Base-by-base conservation (phyloP, 2,329 filamentous ascomycete species). In the Fusarium robinianum region DNA sequence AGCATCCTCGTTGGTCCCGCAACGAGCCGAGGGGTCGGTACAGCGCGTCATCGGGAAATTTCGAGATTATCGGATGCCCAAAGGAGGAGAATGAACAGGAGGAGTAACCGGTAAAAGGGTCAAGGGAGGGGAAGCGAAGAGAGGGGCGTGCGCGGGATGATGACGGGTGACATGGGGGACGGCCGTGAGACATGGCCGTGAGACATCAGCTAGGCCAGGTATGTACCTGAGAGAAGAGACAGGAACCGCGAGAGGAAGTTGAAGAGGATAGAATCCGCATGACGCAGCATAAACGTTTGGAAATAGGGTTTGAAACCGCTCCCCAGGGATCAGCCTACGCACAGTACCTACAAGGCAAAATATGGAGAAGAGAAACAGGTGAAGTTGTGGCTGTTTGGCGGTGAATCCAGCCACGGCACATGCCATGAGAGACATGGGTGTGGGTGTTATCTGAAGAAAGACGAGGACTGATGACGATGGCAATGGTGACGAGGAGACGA, bases 141-240 rank as follows among this genome's bases (percentile, higher is more conserved):
- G 26, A 15, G 33, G 17, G 29, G 43, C 16, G 39, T 38, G 26
- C 11, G 38, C 38, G 36, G 39, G 27, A 47, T 52, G 39, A 41
- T 17, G 33, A 51, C 41, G 31, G n/a, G 43, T 36, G 39, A 38
- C 41, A 47, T 38, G 33, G 31, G 30, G 23, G 21, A 36, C 46
- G 41, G 38, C 31, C 23, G 36, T 36, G 38, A 46, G 43, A 29
- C 29, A 31, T 17, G 23, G 27, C 7, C 18, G 37, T 37, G 31
- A 41, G 9, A 31, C 43, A 40, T 30, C 25, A 34, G 36, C 22
- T 26, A 33, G 27, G n/a, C n/a, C 12, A 27, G 17, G 12, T n/a
- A 33, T 39, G 14, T 18, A 25, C 11, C 24, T 10, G 12, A 25
- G 26, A 27, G 18, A 37, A 43, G 27, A 25, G 14, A 11, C 21